Percentiles rank a stretch among this genome's conserved stretches.
These are phyloP conservation scores for Leccinellum luteum DNA, from an alignment of 768 basidiomycete genomes.

Conservation along the genomic window DNA sequence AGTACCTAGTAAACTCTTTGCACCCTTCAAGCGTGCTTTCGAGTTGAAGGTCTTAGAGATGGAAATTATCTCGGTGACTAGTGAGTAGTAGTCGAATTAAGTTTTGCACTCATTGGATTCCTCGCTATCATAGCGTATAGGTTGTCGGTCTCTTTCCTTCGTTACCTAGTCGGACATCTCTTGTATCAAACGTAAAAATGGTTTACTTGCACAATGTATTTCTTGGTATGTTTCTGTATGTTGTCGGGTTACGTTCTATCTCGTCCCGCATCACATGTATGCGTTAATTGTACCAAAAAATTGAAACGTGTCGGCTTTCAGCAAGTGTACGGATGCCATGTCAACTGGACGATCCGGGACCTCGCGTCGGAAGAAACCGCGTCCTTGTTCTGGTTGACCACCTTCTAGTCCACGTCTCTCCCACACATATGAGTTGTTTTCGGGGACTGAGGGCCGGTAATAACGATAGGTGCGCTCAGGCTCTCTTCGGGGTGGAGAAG, in stretches of 20 bases:
- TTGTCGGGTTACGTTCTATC: not conserved
- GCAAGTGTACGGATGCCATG: no score
- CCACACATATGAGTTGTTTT: no score
- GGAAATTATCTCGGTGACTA: constrained; percentile 29
- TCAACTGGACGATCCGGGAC: no score
- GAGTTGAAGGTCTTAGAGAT: constrained; percentile 39
- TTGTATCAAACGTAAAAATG: not conserved
- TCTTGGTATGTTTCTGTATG: not conserved
- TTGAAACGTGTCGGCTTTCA: no score
- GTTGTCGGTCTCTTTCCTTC: not conserved
- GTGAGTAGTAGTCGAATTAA: constrained; percentile 24
- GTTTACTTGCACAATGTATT: not conserved
- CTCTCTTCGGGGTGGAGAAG: no score
- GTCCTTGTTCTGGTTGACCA: no score
- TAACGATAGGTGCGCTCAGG: no score
- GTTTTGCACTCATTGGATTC: not conserved
- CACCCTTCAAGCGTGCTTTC: constrained; percentile 39
- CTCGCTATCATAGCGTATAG: not conserved
- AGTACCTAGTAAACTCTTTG: constrained; percentile 36
- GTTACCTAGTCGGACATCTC: not conserved
- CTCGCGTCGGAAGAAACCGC: no score
- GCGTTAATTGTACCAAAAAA: no score
- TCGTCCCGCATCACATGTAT: no score
- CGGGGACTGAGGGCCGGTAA: no score
- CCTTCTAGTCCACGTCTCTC: no score